These are phyloP conservation scores for Chondrostereum purpureum DNA, from an alignment of 1,284 basidiomycete genomes.

Conservation along the genomic window DNA sequence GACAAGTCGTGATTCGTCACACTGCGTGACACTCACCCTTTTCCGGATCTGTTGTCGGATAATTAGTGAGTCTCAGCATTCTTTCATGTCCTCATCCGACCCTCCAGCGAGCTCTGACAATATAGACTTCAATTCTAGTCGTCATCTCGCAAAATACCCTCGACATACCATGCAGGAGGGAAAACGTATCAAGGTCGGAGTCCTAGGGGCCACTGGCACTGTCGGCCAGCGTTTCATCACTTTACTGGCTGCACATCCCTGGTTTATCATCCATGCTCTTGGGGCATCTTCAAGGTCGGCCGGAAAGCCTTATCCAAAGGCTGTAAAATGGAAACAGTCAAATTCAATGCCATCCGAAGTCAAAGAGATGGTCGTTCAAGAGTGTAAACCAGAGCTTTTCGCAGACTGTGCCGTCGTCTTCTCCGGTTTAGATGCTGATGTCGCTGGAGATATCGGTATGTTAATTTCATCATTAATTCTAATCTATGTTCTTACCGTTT, in stretches of 20 bases:
- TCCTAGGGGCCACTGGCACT: conserved; percentile 95
- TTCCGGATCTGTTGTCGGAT: no score
- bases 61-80: no score
- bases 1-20: no score
- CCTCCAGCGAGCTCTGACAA: no score
- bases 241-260: conserved; percentile 84
- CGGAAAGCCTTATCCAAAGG: conserved; percentile 76
- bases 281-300: conserved; percentile 90
- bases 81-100: no score
- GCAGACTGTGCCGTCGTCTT: conserved; percentile 85
- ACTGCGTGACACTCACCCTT: no score
- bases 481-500: conserved; percentile 8
- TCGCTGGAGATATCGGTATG: conserved; percentile 91
- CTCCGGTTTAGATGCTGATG: conserved; percentile 91
- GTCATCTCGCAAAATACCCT: not conserved
- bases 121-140: no score
- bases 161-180: not conserved
- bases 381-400: conserved; percentile 80
- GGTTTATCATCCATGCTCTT: conserved; percentile 82
- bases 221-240: conserved; percentile 95
- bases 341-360: conserved; percentile 69
- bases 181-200: conserved; percentile 52
- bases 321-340: conserved; percentile 89
- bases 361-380: conserved; percentile 66
- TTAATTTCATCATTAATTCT: conserved; percentile 14